phyloP scores from a whole-genome alignment of 2,329 filamentous ascomycete genomes.

The Rutstroemia sp. region DNA sequence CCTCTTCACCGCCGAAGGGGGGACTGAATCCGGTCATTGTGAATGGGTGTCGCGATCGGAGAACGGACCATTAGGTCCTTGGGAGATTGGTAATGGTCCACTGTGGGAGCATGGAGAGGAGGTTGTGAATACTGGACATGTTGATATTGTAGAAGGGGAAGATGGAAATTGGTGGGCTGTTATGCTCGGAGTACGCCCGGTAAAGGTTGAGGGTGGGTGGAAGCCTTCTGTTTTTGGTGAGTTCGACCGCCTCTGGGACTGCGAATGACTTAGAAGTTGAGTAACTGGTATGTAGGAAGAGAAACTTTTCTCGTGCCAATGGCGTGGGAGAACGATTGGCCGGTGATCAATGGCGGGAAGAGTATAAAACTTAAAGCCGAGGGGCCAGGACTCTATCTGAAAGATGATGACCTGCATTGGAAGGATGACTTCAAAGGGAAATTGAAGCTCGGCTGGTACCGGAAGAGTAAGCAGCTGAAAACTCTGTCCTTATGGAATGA shows the following conservation, averaged over 20 bases:
- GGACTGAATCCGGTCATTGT: conserved; percentile 40
- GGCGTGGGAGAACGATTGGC: conserved; percentile 45
- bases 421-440: background rate
- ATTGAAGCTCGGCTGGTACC: conserved; percentile 3
- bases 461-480: background rate
- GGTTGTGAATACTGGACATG: conserved; percentile 42
- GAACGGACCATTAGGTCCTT: background rate
- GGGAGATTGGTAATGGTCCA: background rate
- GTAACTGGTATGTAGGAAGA: conserved; percentile 39
- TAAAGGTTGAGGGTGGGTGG: background rate
- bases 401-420: background rate
- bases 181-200: conserved; percentile 37
- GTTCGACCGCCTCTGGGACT: conserved; percentile 35
- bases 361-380: background rate
- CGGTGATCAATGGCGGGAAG: conserved; percentile 23
- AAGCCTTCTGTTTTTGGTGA: conserved; percentile 11
- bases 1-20: conserved; percentile 46
- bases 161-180: conserved; percentile 46
- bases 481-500: background rate
- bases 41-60: conserved; percentile 2
- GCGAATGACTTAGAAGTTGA: conserved; percentile 14
- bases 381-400: background rate
- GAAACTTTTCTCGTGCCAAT: conserved; percentile 44
- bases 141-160: conserved; percentile 47
- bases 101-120: background rate